Evolutionary conservation across 129 eudicot genomes (phyloP), one percentile per base, ranked within the genome.

Genomic region (Daucus carota): DNA sequence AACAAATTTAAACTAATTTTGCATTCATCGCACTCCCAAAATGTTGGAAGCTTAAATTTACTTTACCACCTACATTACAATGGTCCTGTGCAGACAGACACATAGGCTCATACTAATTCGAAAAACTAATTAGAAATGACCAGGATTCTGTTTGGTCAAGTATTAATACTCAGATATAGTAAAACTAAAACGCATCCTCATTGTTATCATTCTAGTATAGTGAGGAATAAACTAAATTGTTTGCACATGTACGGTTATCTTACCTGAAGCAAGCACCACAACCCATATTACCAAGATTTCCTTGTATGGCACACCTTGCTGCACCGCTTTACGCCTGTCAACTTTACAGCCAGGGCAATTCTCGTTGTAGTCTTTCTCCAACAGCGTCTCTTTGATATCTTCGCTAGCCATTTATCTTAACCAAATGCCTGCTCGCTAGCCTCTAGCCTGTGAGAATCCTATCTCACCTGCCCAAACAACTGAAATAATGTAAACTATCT

Each of bases 331-430:
- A 3, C 13, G 70, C 77, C 31, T 77, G 63, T 93, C 96, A 68
- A 93, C 79, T 48, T 67, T 60, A 83, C 98, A 93, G 9, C 98
- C 97, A 0, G 96, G 86, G 77, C 98, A 90, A 8, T 60, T 79
- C 66, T 87, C 89, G 32, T 83, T 38, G 80, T 78, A 90, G 46
- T 74, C 73, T 36, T 84, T 79, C 50, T 83, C 73, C 82, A 92
- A 74, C 65, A 92, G 80, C 34, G 85, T 68, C 79, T 81, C 76
- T 47, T 73, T 79, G 36, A 47, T 8, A 14, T 76, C 78, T 34
- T 79, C 74, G 77, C 18, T 46, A 38, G 70, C 71, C 84, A 72
- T 75, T 59, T 71, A 71, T 43, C 75, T 13, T 11, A 42, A n/a
- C 38, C 57, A 71, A 70, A 42, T 70, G 12, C 36, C 8, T 3